Conservation (phyloP, 495 filamentous ascomycete species). For the Talaromyces adpressus region DNA sequence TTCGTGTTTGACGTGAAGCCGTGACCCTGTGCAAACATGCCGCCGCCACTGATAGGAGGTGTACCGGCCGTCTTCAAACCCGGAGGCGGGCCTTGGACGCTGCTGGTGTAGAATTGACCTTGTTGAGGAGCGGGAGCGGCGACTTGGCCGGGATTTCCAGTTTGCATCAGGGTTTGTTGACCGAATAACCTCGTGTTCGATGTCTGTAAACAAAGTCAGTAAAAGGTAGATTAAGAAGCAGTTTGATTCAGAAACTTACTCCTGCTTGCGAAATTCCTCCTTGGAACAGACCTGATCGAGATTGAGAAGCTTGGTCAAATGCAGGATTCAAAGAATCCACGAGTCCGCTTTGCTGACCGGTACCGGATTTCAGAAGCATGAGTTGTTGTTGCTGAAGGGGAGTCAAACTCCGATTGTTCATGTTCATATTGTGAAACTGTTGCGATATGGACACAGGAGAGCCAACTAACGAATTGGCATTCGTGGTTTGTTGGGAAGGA, state of each 20-base stretch:
- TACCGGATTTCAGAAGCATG: constrained; percentile 56
- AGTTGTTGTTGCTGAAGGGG: constrained; percentile 75
- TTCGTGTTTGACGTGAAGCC: constrained; percentile 65
- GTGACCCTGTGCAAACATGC: constrained; percentile 71
- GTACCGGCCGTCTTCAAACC: constrained; percentile 92
- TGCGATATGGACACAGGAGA: constrained; percentile 43
- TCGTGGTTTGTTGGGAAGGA: constrained; percentile 60
- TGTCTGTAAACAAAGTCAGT: constrained; percentile 77
- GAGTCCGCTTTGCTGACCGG: constrained; percentile 45
- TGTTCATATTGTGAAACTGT: constrained; percentile 46
- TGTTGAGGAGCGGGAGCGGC: constrained; percentile 50
- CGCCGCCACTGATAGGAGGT: constrained; percentile 71
- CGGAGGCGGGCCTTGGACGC: constrained; percentile 85
- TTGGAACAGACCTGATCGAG: constrained; percentile 51
- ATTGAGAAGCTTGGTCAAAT: constrained; percentile 34
- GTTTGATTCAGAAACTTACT: constrained; percentile 66
- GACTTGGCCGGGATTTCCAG: constrained; percentile 50
- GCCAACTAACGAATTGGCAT: constrained; percentile 35
- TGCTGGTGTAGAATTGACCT: constrained; percentile 43
- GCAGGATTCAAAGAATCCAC: constrained; percentile 42
- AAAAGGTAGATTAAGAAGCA: constrained; percentile 79
- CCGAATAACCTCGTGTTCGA: constrained; percentile 79
- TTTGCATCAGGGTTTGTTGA: constrained; percentile 88
- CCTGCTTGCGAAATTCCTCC: constrained; percentile 44
- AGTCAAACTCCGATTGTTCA: constrained; percentile 65